Base-by-base conservation (phyloP, 2,329 filamentous ascomycete species). In the Colletotrichum liaoningense region DNA sequence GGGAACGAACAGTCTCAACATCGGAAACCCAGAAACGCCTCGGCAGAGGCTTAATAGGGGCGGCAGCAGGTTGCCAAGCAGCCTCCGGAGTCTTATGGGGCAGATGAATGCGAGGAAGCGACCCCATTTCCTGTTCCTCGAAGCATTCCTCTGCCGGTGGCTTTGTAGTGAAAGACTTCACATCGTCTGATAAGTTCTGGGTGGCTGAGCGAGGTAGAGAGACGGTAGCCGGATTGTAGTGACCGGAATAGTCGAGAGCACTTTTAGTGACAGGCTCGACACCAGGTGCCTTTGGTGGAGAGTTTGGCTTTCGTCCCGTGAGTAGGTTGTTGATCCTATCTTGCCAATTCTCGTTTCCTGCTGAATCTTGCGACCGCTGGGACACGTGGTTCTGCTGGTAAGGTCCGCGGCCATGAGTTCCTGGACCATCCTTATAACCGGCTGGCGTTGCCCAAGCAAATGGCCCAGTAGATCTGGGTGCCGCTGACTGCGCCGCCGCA, bases 311-410 rank as follows among this genome's bases (percentile, higher is more conserved):
- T 52, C 86, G 85, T n/a, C 91, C 90, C 77, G 91, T 90, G 46
- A 98, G 88, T 57, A 97, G 87, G 58, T 89, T 92, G 81, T 97
- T 95, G 81, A 98, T 95, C 78, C 92, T 92, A 77, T 93, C 92
- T 81, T 97, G 95, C 95, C 95, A 96, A 67, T 88, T 88, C 65
- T 79, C 79, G 75, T 84, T 77, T 72, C 81, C 80, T 8, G 83
- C 83, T 63, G 86, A 85, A 19, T 79, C 79, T 24, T 73, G 71
- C 28, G 78, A 77, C 57, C 76, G 75, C 12, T 73, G 66, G 7
- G 79, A 76, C 6, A 68, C 74, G 26, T 76, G 78, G 74, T 30
- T 66, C n/a, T 69, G 67, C 12, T 64, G 60, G 60, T 71, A 49
- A 16, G 42, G n/a, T 8, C 46, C 71, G 8, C 71, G 67, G 9